Percentiles rank a stretch among this genome's conserved stretches.
These are phyloP conservation scores for Pelomyxa schiedti DNA, from an alignment of 78 protist genomes.

Conservation along the genomic window DNA sequence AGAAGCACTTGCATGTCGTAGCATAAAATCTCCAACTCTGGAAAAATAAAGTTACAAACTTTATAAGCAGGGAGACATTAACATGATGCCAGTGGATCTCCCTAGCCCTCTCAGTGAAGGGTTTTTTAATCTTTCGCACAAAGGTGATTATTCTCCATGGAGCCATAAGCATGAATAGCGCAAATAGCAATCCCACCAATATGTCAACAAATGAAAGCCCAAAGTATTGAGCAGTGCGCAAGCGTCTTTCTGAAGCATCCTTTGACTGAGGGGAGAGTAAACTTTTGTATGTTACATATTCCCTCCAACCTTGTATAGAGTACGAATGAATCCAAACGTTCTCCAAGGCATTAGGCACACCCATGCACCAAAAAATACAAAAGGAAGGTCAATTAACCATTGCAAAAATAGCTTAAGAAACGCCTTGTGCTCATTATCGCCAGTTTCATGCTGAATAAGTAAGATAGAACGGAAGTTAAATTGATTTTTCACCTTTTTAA, in stretches of 20 bases:
- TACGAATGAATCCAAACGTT: background rate
- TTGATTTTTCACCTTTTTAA: slow-evolving; percentile 1
- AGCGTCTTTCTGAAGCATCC: slow-evolving; percentile 5
- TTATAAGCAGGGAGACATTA: no score
- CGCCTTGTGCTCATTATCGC: slow-evolving; percentile 39
- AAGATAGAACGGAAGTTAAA: no score
- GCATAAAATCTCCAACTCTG: no score
- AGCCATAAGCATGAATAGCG: background rate
- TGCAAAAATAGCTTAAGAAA: slow-evolving; percentile 12
- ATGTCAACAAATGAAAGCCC: slow-evolving; percentile 1
- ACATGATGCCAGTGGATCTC: no score
- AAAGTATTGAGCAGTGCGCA: slow-evolving; percentile 9
- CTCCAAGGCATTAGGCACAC: slow-evolving; percentile 40
- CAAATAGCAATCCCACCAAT: background rate
- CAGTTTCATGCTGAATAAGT: slow-evolving; percentile 16
- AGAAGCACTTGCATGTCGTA: no score
- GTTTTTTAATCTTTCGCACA: background rate
- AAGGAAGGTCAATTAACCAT: slow-evolving; percentile 27
- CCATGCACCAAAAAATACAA: slow-evolving; percentile 18
- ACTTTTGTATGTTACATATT: no score
- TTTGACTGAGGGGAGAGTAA: no score
- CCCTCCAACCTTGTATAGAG: no score
- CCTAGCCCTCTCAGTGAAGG: no score
- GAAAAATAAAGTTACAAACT: no score
- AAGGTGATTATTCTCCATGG: background rate